These are phyloP conservation scores for Xylaria sp. DNA, from an alignment of 2,329 filamentous ascomycete species.

Conservation along the genomic window DNA sequence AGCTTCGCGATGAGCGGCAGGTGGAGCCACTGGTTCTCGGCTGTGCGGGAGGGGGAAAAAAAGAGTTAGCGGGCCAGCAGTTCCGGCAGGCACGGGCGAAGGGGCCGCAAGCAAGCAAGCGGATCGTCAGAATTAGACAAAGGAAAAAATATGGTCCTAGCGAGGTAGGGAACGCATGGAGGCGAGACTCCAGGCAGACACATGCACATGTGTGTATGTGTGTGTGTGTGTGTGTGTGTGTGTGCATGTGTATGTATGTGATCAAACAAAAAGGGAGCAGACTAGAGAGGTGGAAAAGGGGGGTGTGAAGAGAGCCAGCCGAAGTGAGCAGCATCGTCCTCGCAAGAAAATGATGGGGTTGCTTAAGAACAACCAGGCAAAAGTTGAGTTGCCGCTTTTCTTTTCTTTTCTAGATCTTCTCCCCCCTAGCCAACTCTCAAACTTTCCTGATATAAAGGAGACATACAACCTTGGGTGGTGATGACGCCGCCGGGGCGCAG, in stretches of 20 bases:
- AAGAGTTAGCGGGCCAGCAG: constrained; percentile 13
- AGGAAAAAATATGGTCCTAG: background rate
- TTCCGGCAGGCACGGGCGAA: too few relatives aligned
- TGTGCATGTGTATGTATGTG: background rate
- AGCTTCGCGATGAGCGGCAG: constrained; percentile 90
- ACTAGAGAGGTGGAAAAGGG: background rate
- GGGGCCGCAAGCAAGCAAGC: too few relatives aligned
- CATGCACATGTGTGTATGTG: too few relatives aligned
- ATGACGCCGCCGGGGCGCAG: constrained; percentile 96
- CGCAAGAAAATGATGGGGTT: constrained; percentile 21
- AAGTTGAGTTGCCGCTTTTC: constrained; percentile 32
- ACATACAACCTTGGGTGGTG: constrained; percentile 99
- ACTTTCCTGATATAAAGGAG: constrained; percentile 62
- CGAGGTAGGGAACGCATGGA: too few relatives aligned
- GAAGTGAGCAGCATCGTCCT: background rate
- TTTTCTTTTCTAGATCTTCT: constrained; percentile 9
- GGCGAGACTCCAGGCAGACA: too few relatives aligned
- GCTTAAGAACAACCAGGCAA: constrained; percentile 38
- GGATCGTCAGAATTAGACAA: constrained; percentile 3
- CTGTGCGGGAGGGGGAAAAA: constrained; percentile 51
- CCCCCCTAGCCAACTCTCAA: too few relatives aligned
- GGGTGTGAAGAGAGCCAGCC: constrained; percentile 15
- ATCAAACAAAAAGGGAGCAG: background rate
- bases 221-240: background rate
- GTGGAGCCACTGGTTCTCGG: constrained; percentile 99